Evolutionary conservation across 108 stramenopile genomes (phyloP).

Genomic region (Pseudonitzschia multiseries): DNA sequence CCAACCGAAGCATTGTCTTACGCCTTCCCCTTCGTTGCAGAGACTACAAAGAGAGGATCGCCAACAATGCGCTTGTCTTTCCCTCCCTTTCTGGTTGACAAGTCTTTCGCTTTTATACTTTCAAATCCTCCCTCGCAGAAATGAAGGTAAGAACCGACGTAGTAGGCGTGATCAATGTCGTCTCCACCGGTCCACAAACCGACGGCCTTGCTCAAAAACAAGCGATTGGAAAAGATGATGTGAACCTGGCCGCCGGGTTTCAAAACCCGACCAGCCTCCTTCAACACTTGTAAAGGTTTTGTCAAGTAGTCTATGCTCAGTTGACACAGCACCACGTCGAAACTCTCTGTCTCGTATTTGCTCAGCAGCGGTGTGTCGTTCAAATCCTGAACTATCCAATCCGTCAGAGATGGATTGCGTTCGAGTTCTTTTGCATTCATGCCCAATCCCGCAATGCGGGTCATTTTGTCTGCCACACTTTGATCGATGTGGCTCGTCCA

Average conservation of each 20-base stretch:
- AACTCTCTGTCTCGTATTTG: constrained; percentile 75
- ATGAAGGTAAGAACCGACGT: constrained; percentile 71
- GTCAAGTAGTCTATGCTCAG: constrained; percentile 93
- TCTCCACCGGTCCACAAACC: constrained; percentile 85
- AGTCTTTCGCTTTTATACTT: constrained; percentile 72
- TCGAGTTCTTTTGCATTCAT: constrained; percentile 83
- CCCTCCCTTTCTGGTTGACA: constrained; percentile 64
- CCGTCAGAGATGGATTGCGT: constrained; percentile 64
- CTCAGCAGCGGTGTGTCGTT: constrained; percentile 65
- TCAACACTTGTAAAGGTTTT: constrained; percentile 79
- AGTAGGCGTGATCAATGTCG: constrained; percentile 91
- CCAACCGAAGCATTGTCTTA: not conserved
- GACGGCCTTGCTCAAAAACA: constrained; percentile 86
- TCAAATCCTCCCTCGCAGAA: constrained; percentile 53
- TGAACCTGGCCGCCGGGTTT: constrained; percentile 83
- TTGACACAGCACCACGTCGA: constrained; percentile 88
- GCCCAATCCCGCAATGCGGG: constrained; percentile 66
- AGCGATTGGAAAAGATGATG: constrained; percentile 91
- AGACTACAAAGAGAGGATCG: constrained; percentile 83
- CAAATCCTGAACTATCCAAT: constrained; percentile 75
- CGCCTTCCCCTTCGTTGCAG: constrained; percentile 46
- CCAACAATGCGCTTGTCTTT: constrained; percentile 58
- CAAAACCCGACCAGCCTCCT: constrained; percentile 82
- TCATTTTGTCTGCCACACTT: constrained; percentile 23
- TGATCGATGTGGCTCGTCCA: constrained; percentile 79